These are phyloP conservation scores for Mucor saturninus DNA, from an alignment of 371 early-diverging fungal genomes.

Conservation along the genomic window DNA sequence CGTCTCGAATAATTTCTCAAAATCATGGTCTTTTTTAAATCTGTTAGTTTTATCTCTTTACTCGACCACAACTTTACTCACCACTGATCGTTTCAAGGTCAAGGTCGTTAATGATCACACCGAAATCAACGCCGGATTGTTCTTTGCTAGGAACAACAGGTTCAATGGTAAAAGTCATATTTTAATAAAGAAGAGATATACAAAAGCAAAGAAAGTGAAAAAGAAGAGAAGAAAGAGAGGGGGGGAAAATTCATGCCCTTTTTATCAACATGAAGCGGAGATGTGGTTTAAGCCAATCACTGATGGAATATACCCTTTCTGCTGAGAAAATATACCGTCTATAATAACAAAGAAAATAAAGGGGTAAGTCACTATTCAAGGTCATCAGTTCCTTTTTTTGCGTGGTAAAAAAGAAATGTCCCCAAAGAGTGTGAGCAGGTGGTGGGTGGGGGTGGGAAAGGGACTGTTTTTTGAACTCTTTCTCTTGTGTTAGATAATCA, in stretches of 20 bases:
- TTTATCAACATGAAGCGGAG: background rate
- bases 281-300: too few species aligned
- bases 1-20: constrained; percentile 47
- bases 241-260: constrained; percentile 1
- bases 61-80: constrained; percentile 12
- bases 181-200: background rate
- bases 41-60: background rate
- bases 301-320: too few species aligned
- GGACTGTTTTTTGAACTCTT: too few species aligned
- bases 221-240: background rate
- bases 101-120: constrained; percentile 42
- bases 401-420: too few species aligned
- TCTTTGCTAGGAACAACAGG: constrained; percentile 38
- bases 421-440: too few species aligned
- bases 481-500: too few species aligned
- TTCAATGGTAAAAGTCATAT: constrained; percentile 50
- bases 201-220: background rate
- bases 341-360: too few species aligned
- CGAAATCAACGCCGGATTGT: constrained; percentile 57
- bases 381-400: too few species aligned
- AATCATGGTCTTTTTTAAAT: constrained; percentile 38
- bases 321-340: too few species aligned
- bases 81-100: constrained; percentile 51
- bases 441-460: too few species aligned
- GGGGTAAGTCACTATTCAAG: too few species aligned